phyloP scores from a whole-genome alignment of 2,329 filamentous ascomycete species.

The Sarocladium brachiariae region DNA sequence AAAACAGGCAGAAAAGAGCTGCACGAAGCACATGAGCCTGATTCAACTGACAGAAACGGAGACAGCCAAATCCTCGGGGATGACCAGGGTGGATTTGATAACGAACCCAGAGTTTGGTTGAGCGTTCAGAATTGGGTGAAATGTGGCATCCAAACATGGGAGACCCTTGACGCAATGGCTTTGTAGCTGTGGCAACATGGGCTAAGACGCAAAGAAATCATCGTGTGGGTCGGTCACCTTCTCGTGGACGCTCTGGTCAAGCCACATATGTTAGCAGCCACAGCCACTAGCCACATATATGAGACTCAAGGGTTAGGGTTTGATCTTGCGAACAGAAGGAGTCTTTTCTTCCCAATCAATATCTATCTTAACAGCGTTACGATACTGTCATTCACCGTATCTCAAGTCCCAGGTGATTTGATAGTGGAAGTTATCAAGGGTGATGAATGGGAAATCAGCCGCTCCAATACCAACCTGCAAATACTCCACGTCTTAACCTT shows the following conservation, averaged over 20 bases:
- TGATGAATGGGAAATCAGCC: no score
- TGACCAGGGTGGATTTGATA: not conserved
- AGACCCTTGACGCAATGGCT: constrained; percentile 13
- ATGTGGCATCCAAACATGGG: constrained; percentile 8
- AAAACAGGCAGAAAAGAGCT: not conserved
- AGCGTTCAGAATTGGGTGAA: constrained; percentile 6
- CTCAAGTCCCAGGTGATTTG: no score
- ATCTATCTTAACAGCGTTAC: no score
- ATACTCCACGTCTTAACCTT: no score
- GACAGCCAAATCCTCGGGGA: not conserved
- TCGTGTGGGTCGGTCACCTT: not conserved
- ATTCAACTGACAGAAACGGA: not conserved
- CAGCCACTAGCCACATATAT: not conserved
- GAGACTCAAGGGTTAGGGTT: no score
- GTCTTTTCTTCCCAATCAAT: no score
- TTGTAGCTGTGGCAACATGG: constrained; percentile 15
- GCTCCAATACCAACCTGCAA: no score
- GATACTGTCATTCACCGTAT: no score
- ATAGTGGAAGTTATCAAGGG: no score
- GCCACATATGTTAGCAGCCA: not conserved
- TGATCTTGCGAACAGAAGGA: no score
- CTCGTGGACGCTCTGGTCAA: not conserved
- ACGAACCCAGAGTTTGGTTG: not conserved
- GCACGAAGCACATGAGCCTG: not conserved
- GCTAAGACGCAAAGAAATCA: not conserved